Base-by-base conservation (phyloP, 768 basidiomycete genomes). In the Xerocomus spinulosus region DNA sequence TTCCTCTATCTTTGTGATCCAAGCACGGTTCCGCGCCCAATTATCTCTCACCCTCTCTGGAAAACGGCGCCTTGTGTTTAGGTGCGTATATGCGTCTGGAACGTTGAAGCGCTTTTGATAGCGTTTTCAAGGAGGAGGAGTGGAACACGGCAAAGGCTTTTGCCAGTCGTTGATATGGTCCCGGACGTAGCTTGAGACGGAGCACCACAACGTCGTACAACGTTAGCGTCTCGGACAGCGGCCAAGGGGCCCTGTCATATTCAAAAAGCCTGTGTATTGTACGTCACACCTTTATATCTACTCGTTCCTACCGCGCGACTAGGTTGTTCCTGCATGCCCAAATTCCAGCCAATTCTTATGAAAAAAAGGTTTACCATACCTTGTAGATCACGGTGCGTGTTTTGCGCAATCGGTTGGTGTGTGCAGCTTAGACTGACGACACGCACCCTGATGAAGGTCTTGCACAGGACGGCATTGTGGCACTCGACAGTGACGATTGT, bases 381-480 rank as follows among this genome's bases (percentile, higher is more conserved):
- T 81, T 3, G 54, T 80, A n/a, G 78, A 81, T 48, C 78, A 78
- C 28, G 76, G 79, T 80, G 42, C 23, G 66, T 53, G 21, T n/a
- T 23, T 7, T 12, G 5, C 7, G 18, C 2, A 9, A 14, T 24
- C 13, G n/a, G 4, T 24, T 20, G 37, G 13, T 8, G 35, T 43
- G 53, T n/a, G n/a, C n/a, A n/a, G n/a, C n/a, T n/a, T n/a, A n/a
- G n/a, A n/a, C n/a, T n/a, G n/a, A n/a, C n/a, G n/a, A n/a, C n/a
- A n/a, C n/a, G n/a, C n/a, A n/a, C n/a, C n/a, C n/a, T n/a, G n/a
- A n/a, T 17, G 3, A 14, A 81, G 82, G 70, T 24, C 85, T 83
- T 44, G 74, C 82, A 3, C 73, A 74, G 29, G 82, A 83, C 56
- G 82, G 82, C 36, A 69, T 76, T 28, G 75, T 78, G 14, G 73